phyloP scores from a whole-genome alignment of 2,329 filamentous ascomycete genomes.

The Alternaria alternata region DNA sequence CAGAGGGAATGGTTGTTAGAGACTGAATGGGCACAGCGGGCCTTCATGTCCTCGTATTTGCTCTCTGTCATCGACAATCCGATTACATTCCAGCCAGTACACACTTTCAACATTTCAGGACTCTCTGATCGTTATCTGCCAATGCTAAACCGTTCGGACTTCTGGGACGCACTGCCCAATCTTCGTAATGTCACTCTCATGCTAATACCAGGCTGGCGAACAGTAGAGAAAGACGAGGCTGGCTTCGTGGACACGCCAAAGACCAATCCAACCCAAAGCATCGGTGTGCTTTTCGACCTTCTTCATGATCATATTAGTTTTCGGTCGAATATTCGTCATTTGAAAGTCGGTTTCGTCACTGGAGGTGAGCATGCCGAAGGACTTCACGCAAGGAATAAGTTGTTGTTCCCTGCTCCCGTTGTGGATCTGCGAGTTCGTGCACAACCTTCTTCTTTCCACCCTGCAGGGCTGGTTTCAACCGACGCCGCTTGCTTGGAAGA shows the following conservation, averaged over 20 bases:
- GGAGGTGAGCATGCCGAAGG: slow-evolving; percentile 73
- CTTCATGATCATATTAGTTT: slow-evolving; percentile 61
- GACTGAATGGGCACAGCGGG: slow-evolving; percentile 72
- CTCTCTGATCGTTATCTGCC: slow-evolving; percentile 69
- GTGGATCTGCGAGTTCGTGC: slow-evolving; percentile 30
- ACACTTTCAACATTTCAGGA: slow-evolving; percentile 69
- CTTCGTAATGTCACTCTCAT: slow-evolving; percentile 65
- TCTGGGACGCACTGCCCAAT: slow-evolving; percentile 68
- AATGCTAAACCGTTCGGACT: slow-evolving; percentile 64
- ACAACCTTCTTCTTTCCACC: slow-evolving; percentile 9
- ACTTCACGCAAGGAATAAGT: slow-evolving; percentile 66
- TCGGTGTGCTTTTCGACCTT: slow-evolving; percentile 61
- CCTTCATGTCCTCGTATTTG: slow-evolving; percentile 73
- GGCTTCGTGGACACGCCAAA: slow-evolving; percentile 59
- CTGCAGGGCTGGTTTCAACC: slow-evolving; percentile 19
- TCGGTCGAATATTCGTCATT: slow-evolving; percentile 61
- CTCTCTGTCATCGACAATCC: slow-evolving; percentile 70
- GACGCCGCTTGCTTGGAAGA: slow-evolving; percentile 20
- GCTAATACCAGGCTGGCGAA: slow-evolving; percentile 72
- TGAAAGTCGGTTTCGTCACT: slow-evolving; percentile 72
- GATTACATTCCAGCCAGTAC: slow-evolving; percentile 62
- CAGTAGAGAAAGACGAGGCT: slow-evolving; percentile 62
- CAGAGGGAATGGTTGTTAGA: slow-evolving; percentile 75
- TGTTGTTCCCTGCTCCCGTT: slow-evolving; percentile 70
- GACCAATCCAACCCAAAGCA: slow-evolving; percentile 62